Base-by-base conservation (phyloP, 495 filamentous ascomycete genomes). In the Cercophora sp. region DNA sequence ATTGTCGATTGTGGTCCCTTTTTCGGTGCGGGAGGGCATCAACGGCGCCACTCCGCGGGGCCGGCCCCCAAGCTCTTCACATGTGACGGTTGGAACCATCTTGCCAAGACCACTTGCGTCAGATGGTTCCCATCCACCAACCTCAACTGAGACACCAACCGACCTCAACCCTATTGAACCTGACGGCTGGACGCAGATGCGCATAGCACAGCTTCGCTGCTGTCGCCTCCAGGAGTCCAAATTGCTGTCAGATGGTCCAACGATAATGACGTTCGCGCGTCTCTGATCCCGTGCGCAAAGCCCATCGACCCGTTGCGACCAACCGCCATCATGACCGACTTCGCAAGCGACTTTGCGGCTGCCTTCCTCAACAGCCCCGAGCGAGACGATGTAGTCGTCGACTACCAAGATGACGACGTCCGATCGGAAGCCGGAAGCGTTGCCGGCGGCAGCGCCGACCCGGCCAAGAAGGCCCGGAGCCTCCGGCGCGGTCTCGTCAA, bases 401-500 rank as follows among this genome's bases (percentile, higher is more conserved):
- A 24, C 34, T 40, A 56, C 13, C 54, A 56, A 26, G 40, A 40
- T 42, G 54, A 65, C 26, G 57, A 64, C 24, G 56, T 48, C 10
- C 58, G 48, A 10, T 32, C 29, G 13, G 29, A 32, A 32, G 13
- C 29, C 29, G 6, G 8, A 6, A 13, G 29, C 8, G 58, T 55
- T 11, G 57, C 58, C 8, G 66, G 67, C n/a, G 3, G 43, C 31
- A 60, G 56, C 23, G 55, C 61, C 15, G 65, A 57, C 47, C 52
- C 60, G 24, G 48, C 60, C 18, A 57, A 63, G 54, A 59, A 62
- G 69, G 16, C 68, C n/a, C 56, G 67, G n/a, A 67, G 66, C 15
- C 35, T 78, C 31, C 68, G 69, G 6, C 51, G 52, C 16, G 69
- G 69, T 18, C 60, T 78, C 35, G 70, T 75, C 31, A 67, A 68